Conservation (phyloP, 257 asterid genomes). For the Gentiana dahurica region DNA sequence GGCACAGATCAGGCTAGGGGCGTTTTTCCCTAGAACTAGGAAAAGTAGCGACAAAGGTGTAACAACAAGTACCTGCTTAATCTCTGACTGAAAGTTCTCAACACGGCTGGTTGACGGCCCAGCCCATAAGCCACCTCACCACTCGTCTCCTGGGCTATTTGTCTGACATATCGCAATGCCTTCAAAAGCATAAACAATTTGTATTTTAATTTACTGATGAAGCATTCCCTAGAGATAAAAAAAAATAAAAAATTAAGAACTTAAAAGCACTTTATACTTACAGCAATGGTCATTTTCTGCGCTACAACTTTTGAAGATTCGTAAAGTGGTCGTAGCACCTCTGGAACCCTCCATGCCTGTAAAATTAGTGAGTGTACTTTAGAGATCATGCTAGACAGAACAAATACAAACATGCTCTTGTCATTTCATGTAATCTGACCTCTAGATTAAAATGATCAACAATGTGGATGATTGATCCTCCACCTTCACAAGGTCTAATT, state of each 20-base stretch:
- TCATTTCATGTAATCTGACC: conserved; percentile 26
- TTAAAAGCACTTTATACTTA: too few relatives aligned
- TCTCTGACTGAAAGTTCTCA: conserved; percentile 89
- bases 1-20: not conserved
- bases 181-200: too few relatives aligned
- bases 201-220: too few relatives aligned
- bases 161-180: too few relatives aligned
- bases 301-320: conserved; percentile 87
- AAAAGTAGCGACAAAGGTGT: not conserved
- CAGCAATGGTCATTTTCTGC: conserved; percentile 36
- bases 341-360: too few relatives aligned
- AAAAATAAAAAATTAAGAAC: too few relatives aligned
- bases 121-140: too few relatives aligned
- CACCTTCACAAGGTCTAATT: conserved; percentile 91
- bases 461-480: conserved; percentile 93
- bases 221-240: too few relatives aligned
- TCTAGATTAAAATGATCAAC: conserved; percentile 86
- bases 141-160: too few relatives aligned
- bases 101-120: too few relatives aligned
- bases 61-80: conserved; percentile 52
- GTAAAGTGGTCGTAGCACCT: conserved; percentile 12
- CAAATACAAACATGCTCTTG: not conserved
- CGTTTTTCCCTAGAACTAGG: not conserved
- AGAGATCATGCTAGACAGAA: conserved; percentile 11
- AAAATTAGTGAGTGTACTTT: too few relatives aligned